Evolutionary conservation across 2,329 filamentous ascomycete species (phyloP), one percentile per base, ranked within the genome.

Genomic region (Fusarium tjaetaba): DNA sequence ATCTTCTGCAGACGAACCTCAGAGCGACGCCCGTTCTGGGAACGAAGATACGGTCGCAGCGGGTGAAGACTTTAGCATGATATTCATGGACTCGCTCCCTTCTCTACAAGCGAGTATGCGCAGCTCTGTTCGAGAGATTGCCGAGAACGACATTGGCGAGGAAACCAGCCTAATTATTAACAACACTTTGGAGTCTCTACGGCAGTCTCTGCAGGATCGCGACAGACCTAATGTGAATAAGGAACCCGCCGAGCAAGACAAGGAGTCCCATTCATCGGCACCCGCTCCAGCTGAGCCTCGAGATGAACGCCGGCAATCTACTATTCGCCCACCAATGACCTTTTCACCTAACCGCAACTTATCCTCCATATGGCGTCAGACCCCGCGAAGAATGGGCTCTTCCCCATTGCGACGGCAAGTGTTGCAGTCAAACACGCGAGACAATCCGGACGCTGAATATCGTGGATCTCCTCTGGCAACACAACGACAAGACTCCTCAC

Each of bases 51-150:
- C 83, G 1, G 83, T 87, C 52, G 82, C 83, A 8, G 83, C 87
- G n/a, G 85, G 82, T 22, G 88, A 90, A 68, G 86, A 87, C 43
- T 89, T 90, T 70, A 90, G 88, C 76, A 89, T 89, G 87, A 90
- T 90, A 63, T 87, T 87, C 38, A 84, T 89, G 68, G 84, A 88
- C 51, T 88, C 87, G 5, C 81, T 90, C 24, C 86, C 86, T 5
- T 88, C 87, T 0, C 81, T 89, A 61, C 85, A 85, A 41, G 83
- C 81, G 4, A 83, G 83, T 41, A 80, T 84, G 62, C 78, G 79
- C 46, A 80, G 78, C 65, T 80, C 80, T 24, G 73, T 79, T 15
- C 79, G 81, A 30, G 78, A 80, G 7, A 79, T 81, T 5, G 74
- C 78, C 4, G 78, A 83, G 7, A 81, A 84, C 14, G 86, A 88